A percentile compares a stretch with the other conserved stretches of the same genome.
Evolutionary conservation across 805 yeast genomes (phyloP).

Genomic region (Blastobotrys attinorum): DNA sequence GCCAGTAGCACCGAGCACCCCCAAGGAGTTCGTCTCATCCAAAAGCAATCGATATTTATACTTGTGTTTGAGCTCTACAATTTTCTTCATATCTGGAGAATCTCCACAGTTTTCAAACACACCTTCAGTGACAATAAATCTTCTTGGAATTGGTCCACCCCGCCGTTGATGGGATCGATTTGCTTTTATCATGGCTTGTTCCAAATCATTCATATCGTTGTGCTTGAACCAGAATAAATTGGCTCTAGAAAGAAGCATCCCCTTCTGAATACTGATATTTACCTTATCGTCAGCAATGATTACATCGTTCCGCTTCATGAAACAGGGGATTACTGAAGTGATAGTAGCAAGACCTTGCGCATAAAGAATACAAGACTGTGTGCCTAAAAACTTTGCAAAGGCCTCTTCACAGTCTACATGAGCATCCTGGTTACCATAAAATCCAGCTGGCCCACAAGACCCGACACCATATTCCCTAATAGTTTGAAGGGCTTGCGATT

Average conservation of each 20-base stretch:
- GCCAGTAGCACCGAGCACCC: constrained; percentile 78
- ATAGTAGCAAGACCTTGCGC: constrained; percentile 90
- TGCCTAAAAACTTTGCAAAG: constrained; percentile 64
- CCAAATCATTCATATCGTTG: constrained; percentile 80
- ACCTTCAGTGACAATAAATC: constrained; percentile 89
- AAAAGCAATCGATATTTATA: constrained; percentile 80
- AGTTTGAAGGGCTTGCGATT: constrained; percentile 45
- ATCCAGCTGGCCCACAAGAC: constrained; percentile 97
- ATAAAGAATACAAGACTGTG: constrained; percentile 73
- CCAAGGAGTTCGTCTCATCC: constrained; percentile 83
- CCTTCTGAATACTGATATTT: constrained; percentile 75
- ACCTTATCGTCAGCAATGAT: constrained; percentile 80
- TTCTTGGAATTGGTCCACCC: constrained; percentile 74
- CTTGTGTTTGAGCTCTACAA: constrained; percentile 67
- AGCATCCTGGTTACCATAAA: constrained; percentile 90
- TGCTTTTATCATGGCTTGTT: constrained; percentile 49
- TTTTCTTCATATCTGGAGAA: constrained; percentile 56
- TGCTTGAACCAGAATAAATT: constrained; percentile 79
- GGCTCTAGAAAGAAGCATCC: constrained; percentile 78
- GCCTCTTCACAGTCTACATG: constrained; percentile 74
- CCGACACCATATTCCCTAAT: constrained; percentile 83
- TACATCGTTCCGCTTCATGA: constrained; percentile 90
- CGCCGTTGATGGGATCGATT: constrained; percentile 49
- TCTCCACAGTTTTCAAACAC: constrained; percentile 78
- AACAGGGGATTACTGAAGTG: constrained; percentile 84